These are phyloP conservation scores for Phlegmacium glaucopus DNA, from an alignment of 768 basidiomycete genomes.

Conservation along the genomic window DNA sequence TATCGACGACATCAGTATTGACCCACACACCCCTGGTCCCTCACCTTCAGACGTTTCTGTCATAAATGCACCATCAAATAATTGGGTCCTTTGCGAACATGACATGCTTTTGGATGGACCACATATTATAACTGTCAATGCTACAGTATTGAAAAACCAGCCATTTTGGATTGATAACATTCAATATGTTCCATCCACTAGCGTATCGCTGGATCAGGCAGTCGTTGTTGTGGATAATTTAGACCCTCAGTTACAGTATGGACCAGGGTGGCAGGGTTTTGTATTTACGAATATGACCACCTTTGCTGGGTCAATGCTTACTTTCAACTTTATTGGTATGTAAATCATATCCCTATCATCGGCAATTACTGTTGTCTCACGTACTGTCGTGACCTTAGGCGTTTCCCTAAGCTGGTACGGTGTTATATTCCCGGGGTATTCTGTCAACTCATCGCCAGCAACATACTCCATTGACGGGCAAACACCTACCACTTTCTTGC, in stretches of 20 bases:
- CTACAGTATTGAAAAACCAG: conserved; percentile 3
- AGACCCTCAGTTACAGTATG: conserved; percentile 6
- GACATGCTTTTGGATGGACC: conserved; percentile 5
- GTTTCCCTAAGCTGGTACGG: conserved; percentile 23
- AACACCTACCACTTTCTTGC: conserved; percentile 12
- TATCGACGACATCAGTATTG: conserved; percentile 10
- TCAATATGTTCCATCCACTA: conserved; percentile 3
- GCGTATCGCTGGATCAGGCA: conserved; percentile 1
- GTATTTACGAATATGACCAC: too few species aligned
- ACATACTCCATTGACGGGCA: conserved; percentile 20
- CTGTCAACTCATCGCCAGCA: too few species aligned
- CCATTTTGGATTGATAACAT: conserved; percentile 9
- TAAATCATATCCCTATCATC: too few species aligned
- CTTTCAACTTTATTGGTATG: too few species aligned
- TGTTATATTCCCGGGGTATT: conserved; percentile 15
- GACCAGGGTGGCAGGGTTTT: conserved; percentile 6
- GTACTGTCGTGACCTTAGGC: too few species aligned
- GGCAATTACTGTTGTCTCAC: not conserved
- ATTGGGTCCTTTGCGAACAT: conserved; percentile 1
- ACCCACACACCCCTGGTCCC: not conserved
- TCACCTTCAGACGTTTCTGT: not conserved
- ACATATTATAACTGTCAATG: conserved; percentile 10
- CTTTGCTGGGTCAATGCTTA: too few species aligned
- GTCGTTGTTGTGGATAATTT: not conserved
- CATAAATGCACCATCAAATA: too few species aligned